phyloP scores from a whole-genome alignment of 2,329 filamentous ascomycete species.

The Coniella vitis region DNA sequence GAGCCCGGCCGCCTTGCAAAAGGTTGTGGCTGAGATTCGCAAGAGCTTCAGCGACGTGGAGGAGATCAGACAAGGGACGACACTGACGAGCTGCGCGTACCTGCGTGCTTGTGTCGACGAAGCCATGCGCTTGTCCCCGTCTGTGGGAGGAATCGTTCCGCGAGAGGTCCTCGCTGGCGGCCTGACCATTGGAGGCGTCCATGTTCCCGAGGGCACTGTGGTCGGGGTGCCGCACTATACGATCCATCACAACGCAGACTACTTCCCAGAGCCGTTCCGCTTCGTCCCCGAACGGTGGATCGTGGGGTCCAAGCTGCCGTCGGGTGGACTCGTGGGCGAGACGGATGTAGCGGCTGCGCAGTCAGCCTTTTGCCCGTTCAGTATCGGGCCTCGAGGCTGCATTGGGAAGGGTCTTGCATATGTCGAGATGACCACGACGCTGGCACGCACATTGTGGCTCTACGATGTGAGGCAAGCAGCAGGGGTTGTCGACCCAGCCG shows the following conservation, averaged over 20 bases:
- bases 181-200: constrained; percentile 44
- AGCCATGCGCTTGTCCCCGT: constrained; percentile 56
- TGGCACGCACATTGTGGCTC: constrained; percentile 54
- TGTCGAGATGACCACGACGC: constrained; percentile 56
- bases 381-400: constrained; percentile 61
- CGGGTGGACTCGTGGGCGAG: constrained; percentile 35
- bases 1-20: constrained; percentile 39
- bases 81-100: constrained; percentile 46
- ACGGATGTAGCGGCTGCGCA: constrained; percentile 50
- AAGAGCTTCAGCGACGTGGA: constrained; percentile 42
- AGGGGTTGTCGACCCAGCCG: constrained; percentile 43
- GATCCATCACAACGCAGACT: constrained; percentile 58
- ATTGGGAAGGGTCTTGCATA: constrained; percentile 67
- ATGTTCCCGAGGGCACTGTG: constrained; percentile 52
- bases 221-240: constrained; percentile 62
- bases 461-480: constrained; percentile 52
- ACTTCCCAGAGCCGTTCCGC: constrained; percentile 52
- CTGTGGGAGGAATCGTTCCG: constrained; percentile 53
- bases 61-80: constrained; percentile 46
- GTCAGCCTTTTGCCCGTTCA: constrained; percentile 69
- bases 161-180: constrained; percentile 53
- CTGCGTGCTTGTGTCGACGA: constrained; percentile 60
- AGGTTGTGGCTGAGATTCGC: constrained; percentile 46
- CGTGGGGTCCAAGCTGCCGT: constrained; percentile 34
- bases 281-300: constrained; percentile 63